Conservation (phyloP, 352 stramenopile genomes). For the Phytophthora foliorum region DNA sequence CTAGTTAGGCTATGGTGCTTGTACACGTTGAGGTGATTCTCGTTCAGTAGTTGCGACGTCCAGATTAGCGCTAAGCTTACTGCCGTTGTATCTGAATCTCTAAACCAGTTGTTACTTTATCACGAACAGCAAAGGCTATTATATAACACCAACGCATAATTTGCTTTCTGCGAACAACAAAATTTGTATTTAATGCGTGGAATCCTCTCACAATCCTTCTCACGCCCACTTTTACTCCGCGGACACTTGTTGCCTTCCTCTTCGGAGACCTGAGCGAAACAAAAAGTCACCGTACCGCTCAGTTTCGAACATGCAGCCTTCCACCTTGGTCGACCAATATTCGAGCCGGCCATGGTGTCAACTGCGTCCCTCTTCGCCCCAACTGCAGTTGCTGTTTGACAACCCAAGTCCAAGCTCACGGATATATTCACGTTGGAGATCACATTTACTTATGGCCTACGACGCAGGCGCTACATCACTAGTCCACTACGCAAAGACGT, state of each 20-base stretch:
- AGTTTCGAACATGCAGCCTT: neutral
- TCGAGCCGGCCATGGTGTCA: neutral
- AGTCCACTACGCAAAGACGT: neutral
- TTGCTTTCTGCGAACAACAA: neutral
- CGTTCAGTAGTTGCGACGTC: too few relatives aligned
- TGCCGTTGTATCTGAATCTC: neutral
- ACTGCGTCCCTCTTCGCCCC: neutral
- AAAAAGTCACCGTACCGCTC: neutral
- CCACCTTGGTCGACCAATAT: neutral
- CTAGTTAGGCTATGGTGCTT: too few relatives aligned
- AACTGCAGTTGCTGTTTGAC: neutral
- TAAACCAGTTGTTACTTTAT: neutral
- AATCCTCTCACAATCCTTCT: neutral
- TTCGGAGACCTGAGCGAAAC: neutral
- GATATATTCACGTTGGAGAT: neutral
- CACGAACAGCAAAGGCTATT: neutral
- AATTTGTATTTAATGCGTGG: too few relatives aligned
- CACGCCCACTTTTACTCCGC: neutral
- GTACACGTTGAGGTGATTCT: too few relatives aligned
- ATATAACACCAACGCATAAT: too few relatives aligned
- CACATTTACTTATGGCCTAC: slow-evolving; percentile 6
- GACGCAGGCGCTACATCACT: neutral
- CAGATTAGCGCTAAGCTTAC: too few relatives aligned
- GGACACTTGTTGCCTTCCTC: neutral
- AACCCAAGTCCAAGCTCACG: neutral